Base-by-base conservation (phyloP, 805 yeast genomes). In the Wickerhamiella siamensis region DNA sequence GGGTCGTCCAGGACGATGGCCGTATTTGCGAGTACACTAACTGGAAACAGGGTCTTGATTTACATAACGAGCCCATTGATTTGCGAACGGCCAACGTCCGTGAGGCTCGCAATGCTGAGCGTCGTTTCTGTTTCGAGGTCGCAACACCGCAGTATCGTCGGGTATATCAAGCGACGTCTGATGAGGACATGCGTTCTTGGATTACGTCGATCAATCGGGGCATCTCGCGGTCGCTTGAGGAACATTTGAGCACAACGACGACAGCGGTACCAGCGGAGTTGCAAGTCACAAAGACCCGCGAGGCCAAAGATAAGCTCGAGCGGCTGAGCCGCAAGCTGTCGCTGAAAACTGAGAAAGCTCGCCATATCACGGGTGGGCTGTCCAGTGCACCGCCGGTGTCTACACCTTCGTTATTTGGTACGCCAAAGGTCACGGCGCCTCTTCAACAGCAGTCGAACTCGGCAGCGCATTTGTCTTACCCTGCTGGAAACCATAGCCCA, bases 1-100 rank as follows among this genome's bases (percentile, higher is more conserved):
- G 94, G 87, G 81, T 84, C 1, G 82, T 77, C 0, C 63, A 83
- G 39, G 69, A 72, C 12, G 72, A 74, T n/a, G 86, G 88, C 2
- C 70, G 67, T 44, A 61, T 84, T 33, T 65, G 68, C 35, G 91
- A 83, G 54, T 83, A 72, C 55, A 69, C 79, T 36, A 86, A 83
- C 59, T 84, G 94, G 91, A 71, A 87, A 51, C 72, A 69, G 43
- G 83, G 83, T 17, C 64, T 66, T 16, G 71, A 69, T 24, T 66
- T 75, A 15, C 73, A 82, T 47, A 70, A 75, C 47, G 69, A 68
- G 17, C 86, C 91, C 3, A 72, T 84, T 12, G 82, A 80, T 45
- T 58, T 84, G 33, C 76, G 83, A 1, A 67, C 80, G 46, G 75
- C 88, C 3, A 72, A 73, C 40, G 76, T 63, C 67, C 47, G 82